Percentiles rank a stretch among this genome's conserved stretches.
phyloP scores from a whole-genome alignment of 78 protist species.

The Cavenderia fasciculata region DNA sequence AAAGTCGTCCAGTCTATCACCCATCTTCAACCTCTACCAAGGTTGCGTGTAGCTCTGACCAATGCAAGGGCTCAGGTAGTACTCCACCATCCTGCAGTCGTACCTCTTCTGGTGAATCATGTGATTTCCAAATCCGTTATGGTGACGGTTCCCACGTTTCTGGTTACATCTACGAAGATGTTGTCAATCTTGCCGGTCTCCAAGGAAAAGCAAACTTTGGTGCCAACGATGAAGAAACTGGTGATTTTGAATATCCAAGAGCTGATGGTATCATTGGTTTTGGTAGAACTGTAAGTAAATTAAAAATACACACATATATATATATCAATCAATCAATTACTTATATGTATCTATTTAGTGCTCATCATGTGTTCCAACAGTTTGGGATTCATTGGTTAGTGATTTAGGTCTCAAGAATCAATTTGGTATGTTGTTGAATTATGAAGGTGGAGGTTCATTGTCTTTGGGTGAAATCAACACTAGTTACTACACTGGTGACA shows the following conservation, averaged over 20 bases:
- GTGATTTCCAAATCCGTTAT: slow-evolving; percentile 47
- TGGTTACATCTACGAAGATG: slow-evolving; percentile 33
- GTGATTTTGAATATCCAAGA: slow-evolving; percentile 69
- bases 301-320: too few relatives aligned
- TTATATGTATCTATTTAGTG: not conserved
- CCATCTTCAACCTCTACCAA: slow-evolving; percentile 18
- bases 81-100: slow-evolving; percentile 42
- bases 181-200: slow-evolving; percentile 28
- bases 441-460: slow-evolving; percentile 45
- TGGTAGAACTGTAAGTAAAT: slow-evolving; percentile 26
- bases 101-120: not conserved
- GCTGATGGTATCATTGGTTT: slow-evolving; percentile 79
- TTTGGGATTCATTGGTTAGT: slow-evolving; percentile 45
- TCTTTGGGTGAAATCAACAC: slow-evolving; percentile 51
- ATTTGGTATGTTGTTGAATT: slow-evolving; percentile 56
- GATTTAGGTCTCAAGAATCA: slow-evolving; percentile 8
- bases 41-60: not conserved
- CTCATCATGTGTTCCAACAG: slow-evolving; percentile 45
- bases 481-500: slow-evolving; percentile 11
- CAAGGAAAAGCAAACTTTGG: slow-evolving; percentile 26
- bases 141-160: slow-evolving; percentile 64
- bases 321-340: too few relatives aligned
- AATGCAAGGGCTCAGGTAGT: slow-evolving; percentile 54
- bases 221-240: slow-evolving; percentile 40
- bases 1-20: slow-evolving; percentile 9